Evolutionary conservation across 1,284 basidiomycete genomes (phyloP).

Genomic region (Mycena sp.): DNA sequence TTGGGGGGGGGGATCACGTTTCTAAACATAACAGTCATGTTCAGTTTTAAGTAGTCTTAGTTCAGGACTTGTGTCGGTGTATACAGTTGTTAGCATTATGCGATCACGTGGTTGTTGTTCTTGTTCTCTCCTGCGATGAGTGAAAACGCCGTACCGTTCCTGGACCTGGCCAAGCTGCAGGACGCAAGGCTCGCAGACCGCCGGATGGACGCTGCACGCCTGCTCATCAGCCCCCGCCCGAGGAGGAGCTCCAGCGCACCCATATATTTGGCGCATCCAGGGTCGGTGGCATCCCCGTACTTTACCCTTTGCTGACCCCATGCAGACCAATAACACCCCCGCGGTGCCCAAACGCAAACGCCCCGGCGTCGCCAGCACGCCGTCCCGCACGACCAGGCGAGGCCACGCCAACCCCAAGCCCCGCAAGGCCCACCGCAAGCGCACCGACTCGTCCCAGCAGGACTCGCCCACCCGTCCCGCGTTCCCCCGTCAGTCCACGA

Average conservation of each 20-base stretch:
- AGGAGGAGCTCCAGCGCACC: constrained; percentile 45
- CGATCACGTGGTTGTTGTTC: no score
- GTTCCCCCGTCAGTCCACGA: constrained; percentile 43
- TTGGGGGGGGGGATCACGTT: no score
- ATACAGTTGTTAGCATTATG: no score
- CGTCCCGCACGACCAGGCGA: constrained; percentile 1
- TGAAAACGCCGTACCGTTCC: constrained; percentile 1
- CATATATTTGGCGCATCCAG: constrained; percentile 15
- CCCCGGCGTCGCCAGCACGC: neutral
- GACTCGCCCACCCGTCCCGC: constrained; percentile 43
- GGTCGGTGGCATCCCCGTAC: constrained; percentile 15
- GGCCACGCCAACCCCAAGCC: constrained; percentile 67
- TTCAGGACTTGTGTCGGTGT: no score
- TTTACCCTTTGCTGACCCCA: neutral
- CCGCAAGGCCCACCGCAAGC: constrained; percentile 58
- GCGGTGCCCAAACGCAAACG: constrained; percentile 23
- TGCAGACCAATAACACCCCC: constrained; percentile 2
- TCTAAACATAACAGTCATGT: no score
- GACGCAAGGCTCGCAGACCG: no score
- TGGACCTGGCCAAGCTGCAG: neutral
- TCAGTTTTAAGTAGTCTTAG: no score
- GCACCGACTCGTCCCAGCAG: constrained; percentile 32
- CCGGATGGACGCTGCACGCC: constrained; percentile 37
- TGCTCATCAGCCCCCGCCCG: constrained; percentile 58
- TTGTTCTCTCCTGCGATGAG: no score